Conservation (phyloP, 2,329 filamentous ascomycete species). For the Penicillium occitanis region DNA sequence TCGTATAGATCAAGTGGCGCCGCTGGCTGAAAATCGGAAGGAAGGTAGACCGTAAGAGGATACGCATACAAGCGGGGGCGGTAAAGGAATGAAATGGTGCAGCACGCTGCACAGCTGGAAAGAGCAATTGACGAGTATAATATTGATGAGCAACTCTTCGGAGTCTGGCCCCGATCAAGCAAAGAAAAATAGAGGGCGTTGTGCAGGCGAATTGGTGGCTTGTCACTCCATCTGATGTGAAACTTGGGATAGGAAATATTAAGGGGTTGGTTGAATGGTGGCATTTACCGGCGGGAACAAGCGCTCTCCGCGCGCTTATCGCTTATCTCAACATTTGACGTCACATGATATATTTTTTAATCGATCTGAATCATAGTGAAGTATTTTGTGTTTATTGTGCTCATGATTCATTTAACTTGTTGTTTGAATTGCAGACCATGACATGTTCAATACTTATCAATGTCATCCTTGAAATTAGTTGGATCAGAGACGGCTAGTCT, state of each 20-base stretch:
- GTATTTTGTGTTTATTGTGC: neutral
- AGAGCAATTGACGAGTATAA: neutral
- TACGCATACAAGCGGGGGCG: constrained; percentile 9
- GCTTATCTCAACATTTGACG: constrained; percentile 8
- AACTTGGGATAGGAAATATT: constrained; percentile 4
- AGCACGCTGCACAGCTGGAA: constrained; percentile 19
- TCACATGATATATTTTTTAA: constrained; percentile 9
- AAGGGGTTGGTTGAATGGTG: constrained; percentile 11
- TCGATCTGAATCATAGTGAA: neutral
- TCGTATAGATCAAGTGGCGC: neutral
- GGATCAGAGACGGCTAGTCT: neutral
- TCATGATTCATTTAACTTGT: neutral
- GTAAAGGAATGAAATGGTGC: constrained; percentile 21
- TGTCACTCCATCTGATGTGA: neutral
- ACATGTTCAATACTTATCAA: neutral
- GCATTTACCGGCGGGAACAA: constrained; percentile 29
- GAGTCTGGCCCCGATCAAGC: constrained; percentile 17
- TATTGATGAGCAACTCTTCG: constrained; percentile 4
- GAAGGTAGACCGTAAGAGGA: constrained; percentile 4
- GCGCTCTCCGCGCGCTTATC: constrained; percentile 37
- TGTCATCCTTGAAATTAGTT: neutral
- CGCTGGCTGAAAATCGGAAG: constrained; percentile 6
- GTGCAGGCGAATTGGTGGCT: neutral
- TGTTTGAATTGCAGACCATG: neutral
- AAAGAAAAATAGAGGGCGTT: neutral